Base-by-base conservation (phyloP, 2,329 filamentous ascomycete genomes). In the Penicillium sp. region DNA sequence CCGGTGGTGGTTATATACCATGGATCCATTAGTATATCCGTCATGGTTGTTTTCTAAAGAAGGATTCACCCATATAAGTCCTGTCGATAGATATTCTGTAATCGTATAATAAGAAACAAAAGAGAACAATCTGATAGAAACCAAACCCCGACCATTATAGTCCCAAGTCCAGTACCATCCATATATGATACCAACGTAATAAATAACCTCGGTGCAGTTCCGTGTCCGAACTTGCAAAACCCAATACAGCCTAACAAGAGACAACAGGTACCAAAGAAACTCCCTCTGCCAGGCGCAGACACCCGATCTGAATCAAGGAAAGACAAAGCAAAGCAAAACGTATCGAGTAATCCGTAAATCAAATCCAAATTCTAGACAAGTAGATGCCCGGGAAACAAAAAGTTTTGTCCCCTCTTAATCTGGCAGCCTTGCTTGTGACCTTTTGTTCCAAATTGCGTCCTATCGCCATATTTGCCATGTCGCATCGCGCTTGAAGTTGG, bases 21-120 rank as follows among this genome's bases (percentile, higher is more conserved):
- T 42, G 22, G 22, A 7, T 39, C 6, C 39, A 21, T 31, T 3
- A 21, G 17, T 42, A 22, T n/a, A n/a, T 13, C 13, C 15, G 7
- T 37, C 1, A n/a, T n/a, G 15, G 19, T 6, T 45, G 6, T 26
- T 26, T 9, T 26, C 8, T 22, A 22, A 24, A n/a, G 15, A 22
- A 42, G 13, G 7, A 24, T 40, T 26, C 24, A 46, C 24, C 31
- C n/a, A 22, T 28, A 47, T 42, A 29, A 19, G 32, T 13, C 6
- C 48, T 35, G 43, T 47, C 37, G 38, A 46, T 49, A 32, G 33
- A 45, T 28, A 42, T 13, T 51, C 48, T 33, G 38, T 51, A 38
- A 26, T 46, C 21, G 8, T 42, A 32, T 42, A 49, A 26, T 51
- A 22, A 24, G n/a, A 37, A 47, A 35, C 13, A 46, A 47, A 37